phyloP scores from a whole-genome alignment of 208 protist species.

The Crithidia bombi region DNA sequence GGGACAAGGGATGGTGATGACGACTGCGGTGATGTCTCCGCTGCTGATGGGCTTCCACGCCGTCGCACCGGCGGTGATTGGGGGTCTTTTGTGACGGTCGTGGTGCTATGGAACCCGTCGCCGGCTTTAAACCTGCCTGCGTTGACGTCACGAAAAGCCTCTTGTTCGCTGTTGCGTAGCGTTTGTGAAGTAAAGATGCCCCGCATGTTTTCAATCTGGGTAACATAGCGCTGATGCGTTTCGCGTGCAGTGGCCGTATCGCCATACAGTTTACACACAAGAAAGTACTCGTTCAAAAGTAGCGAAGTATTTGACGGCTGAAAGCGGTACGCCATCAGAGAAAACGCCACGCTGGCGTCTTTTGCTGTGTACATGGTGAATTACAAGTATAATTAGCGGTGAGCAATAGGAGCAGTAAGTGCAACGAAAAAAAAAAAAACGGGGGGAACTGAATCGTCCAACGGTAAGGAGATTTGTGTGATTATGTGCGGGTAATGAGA shows the following conservation, averaged over 20 bases:
- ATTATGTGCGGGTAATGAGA: no score
- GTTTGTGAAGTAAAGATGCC: conserved; percentile 31
- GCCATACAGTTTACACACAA: conserved; percentile 33
- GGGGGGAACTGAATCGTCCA: no score
- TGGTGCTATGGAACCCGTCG: background rate
- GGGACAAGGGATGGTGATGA: background rate
- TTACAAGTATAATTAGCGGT: background rate
- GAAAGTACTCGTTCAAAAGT: conserved; percentile 50
- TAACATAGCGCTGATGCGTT: conserved; percentile 46
- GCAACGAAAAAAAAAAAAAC: conserved; percentile 17
- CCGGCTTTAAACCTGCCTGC: background rate
- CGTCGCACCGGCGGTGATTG: background rate
- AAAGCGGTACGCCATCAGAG: conserved; percentile 34
- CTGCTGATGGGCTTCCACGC: background rate
- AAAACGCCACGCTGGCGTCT: conserved; percentile 40
- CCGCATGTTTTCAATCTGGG: conserved; percentile 36
- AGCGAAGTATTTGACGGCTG: conserved; percentile 36
- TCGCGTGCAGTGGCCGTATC: conserved; percentile 40
- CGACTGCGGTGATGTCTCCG: background rate
- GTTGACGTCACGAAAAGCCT: conserved; percentile 3
- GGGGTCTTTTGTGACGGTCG: background rate
- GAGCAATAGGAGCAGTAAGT: background rate
- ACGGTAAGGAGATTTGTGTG: no score
- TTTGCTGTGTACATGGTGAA: conserved; percentile 55
- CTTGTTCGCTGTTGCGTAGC: conserved; percentile 32